These are phyloP conservation scores for Suhomyces vadensis DNA, from an alignment of 805 yeast species.

Conservation along the genomic window DNA sequence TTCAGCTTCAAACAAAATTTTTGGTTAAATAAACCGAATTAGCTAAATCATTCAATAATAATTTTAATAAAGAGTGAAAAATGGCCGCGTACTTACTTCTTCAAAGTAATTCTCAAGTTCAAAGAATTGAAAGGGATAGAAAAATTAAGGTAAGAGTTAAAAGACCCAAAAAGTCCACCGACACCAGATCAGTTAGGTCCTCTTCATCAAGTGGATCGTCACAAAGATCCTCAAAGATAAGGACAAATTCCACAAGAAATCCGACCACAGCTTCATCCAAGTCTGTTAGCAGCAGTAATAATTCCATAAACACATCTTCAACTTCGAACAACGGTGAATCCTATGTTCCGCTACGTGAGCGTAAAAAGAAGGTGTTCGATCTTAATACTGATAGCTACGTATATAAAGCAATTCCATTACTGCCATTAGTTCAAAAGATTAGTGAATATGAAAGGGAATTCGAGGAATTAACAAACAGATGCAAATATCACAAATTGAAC, in stretches of 20 bases:
- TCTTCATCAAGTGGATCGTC: not conserved
- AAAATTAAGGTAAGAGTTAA: constrained; percentile 1
- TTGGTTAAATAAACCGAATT: too few relatives aligned
- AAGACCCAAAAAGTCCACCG: not conserved
- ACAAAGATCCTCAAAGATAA: not conserved
- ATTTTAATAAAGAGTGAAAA: not conserved
- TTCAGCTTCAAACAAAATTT: too few relatives aligned
- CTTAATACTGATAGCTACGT: constrained; percentile 11
- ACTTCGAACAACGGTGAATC: constrained; percentile 1
- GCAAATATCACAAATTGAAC: constrained; percentile 11
- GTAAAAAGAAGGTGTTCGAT: constrained; percentile 16
- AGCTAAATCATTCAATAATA: too few relatives aligned
- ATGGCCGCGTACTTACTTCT: constrained; percentile 15
- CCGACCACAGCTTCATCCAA: not conserved
- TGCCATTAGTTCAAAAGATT: constrained; percentile 13
- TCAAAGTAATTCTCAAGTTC: constrained; percentile 6
- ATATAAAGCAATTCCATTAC: constrained; percentile 7
- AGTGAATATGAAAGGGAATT: constrained; percentile 15
- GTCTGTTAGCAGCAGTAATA: not conserved
- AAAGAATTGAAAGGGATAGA: constrained; percentile 9
- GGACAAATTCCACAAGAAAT: not conserved
- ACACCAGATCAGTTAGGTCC: constrained; percentile 5
- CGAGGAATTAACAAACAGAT: constrained; percentile 9
- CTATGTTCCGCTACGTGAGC: constrained; percentile 11
- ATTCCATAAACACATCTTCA: not conserved